Percentiles rank a stretch among this genome's conserved stretches.
These are phyloP conservation scores for Cercospora zeae-maydis DNA, from an alignment of 2,329 filamentous ascomycete species.

Conservation along the genomic window DNA sequence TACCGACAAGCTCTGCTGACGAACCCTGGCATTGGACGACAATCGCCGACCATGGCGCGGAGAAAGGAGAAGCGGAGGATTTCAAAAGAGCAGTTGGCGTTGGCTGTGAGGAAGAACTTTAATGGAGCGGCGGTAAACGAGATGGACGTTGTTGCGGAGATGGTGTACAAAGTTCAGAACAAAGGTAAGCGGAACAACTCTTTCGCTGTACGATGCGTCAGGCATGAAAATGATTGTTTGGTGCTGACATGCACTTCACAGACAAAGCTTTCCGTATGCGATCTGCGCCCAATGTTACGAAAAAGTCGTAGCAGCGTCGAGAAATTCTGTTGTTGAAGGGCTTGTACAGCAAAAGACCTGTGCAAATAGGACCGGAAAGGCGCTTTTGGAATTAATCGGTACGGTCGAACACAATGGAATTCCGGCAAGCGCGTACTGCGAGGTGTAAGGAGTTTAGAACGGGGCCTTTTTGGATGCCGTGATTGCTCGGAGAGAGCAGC, in stretches of 20 bases:
- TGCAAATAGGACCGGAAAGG: background rate
- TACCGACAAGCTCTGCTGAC: slow-evolving; percentile 51
- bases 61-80: slow-evolving; percentile 62
- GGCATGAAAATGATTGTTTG: background rate
- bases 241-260: slow-evolving; percentile 23
- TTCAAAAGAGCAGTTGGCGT: slow-evolving; percentile 67
- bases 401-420: background rate
- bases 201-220: background rate
- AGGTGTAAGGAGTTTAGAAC: background rate
- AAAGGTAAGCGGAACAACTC: slow-evolving; percentile 44
- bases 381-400: background rate
- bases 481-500: background rate
- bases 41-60: slow-evolving; percentile 73
- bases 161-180: slow-evolving; percentile 67
- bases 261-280: slow-evolving; percentile 49
- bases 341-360: background rate
- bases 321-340: background rate
- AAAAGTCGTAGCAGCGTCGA: slow-evolving; percentile 17
- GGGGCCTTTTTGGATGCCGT: background rate
- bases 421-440: background rate
- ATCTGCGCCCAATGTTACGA: slow-evolving; percentile 37
- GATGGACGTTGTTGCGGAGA: slow-evolving; percentile 77
- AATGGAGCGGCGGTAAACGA: slow-evolving; percentile 75
- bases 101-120: slow-evolving; percentile 75
- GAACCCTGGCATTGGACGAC: slow-evolving; percentile 56